phyloP scores from a whole-genome alignment of 306 rosid genomes.

The Cucurbita pepo region DNA sequence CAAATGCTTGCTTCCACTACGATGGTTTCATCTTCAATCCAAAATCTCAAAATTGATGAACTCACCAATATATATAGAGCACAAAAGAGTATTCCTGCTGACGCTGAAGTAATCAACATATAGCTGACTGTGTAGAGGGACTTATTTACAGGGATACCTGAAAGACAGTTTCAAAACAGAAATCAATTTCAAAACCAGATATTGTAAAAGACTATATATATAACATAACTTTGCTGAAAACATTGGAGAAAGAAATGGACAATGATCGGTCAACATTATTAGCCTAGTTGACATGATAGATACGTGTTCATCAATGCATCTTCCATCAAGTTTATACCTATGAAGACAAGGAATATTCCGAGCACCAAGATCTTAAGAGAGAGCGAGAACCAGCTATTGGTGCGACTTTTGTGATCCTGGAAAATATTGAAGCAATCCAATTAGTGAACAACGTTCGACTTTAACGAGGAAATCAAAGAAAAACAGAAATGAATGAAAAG shows the following conservation, averaged over 20 bases:
- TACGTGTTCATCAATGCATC: background rate
- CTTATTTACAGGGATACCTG: slow-evolving; percentile 81
- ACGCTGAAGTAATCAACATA: slow-evolving; percentile 61
- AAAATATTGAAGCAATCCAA: slow-evolving; percentile 10
- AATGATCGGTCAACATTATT: background rate
- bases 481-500: background rate
- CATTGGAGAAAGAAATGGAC: background rate
- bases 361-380: slow-evolving; percentile 36
- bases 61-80: slow-evolving; percentile 66
- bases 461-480: background rate
- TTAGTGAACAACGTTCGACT: background rate
- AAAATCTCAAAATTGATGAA: slow-evolving; percentile 5
- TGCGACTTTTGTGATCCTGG: slow-evolving; percentile 72
- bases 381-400: slow-evolving; percentile 35
- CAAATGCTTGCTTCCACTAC: background rate
- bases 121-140: slow-evolving; percentile 73
- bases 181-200: background rate
- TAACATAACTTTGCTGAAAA: background rate
- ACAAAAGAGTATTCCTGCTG: slow-evolving; percentile 60
- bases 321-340: slow-evolving; percentile 21
- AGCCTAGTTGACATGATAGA: background rate
- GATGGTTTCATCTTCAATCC: background rate
- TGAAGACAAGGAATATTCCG: slow-evolving; percentile 33
- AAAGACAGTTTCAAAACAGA: slow-evolving; percentile 2
- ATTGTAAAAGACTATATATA: background rate